A percentile compares a stretch with the other conserved stretches of the same genome.
These are phyloP conservation scores for Trematosphaeria pertusa DNA, from an alignment of 2,329 filamentous ascomycete genomes.

Conservation along the genomic window DNA sequence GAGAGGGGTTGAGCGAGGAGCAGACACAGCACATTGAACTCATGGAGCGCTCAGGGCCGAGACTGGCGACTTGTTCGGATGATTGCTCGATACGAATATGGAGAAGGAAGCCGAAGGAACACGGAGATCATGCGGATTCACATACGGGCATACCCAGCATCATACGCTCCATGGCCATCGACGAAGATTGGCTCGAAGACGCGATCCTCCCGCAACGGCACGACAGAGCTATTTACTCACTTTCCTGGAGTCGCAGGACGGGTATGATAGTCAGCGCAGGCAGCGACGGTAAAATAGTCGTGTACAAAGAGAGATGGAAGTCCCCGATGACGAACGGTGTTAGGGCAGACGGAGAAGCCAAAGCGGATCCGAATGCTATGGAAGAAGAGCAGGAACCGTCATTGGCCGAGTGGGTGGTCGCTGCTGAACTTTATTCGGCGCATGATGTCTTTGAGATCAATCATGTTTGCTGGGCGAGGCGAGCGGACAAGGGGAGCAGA, in stretches of 20 bases:
- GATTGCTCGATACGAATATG: constrained; percentile 83
- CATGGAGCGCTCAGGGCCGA: constrained; percentile 54
- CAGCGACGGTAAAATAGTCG: constrained; percentile 80
- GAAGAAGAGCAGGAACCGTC: constrained; percentile 21
- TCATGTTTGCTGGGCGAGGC: constrained; percentile 84
- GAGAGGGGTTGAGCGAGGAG: constrained; percentile 37
- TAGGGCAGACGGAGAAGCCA: constrained; percentile 21
- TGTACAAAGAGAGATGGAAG: constrained; percentile 73
- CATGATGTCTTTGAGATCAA: constrained; percentile 97
- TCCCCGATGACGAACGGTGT: constrained; percentile 20
- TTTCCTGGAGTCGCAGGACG: constrained; percentile 79
- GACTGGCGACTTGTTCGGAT: constrained; percentile 84
- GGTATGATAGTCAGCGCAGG: constrained; percentile 87
- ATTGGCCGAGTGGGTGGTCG: constrained; percentile 70
- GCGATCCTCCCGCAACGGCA: constrained; percentile 77
- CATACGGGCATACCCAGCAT: constrained; percentile 82
- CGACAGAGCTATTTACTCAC: constrained; percentile 81
- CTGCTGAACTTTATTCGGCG: constrained; percentile 73
- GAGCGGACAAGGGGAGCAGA: constrained; percentile 71
- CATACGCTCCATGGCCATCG: constrained; percentile 73
- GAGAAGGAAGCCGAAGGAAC: constrained; percentile 67
- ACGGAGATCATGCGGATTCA: constrained; percentile 51
- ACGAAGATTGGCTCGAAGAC: constrained; percentile 86
- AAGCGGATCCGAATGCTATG: constrained; percentile 26
- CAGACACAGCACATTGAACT: constrained; percentile 44